Evolutionary conservation across 2,329 filamentous ascomycete species (phyloP).

Genomic region (Fusarium redolens): DNA sequence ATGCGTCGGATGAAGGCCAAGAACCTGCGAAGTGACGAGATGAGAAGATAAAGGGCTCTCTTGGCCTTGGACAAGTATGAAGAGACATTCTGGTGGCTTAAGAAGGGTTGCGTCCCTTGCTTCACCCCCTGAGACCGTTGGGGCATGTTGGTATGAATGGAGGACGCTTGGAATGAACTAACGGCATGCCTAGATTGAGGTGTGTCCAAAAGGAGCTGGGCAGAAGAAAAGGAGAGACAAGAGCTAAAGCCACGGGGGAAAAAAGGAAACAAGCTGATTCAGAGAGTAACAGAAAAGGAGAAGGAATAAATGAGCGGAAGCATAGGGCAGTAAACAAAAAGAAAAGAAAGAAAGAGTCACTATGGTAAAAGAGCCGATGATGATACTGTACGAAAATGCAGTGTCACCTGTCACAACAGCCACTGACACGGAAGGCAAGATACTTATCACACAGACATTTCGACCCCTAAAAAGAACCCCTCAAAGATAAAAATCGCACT

Average conservation of each 20-base stretch:
- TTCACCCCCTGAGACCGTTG: slow-evolving; percentile 2
- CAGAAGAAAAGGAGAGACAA: not conserved
- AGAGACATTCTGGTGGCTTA: slow-evolving; percentile 6
- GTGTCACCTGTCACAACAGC: not conserved
- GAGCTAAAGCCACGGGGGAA: not conserved
- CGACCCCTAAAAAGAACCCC: not conserved
- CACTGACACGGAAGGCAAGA: not conserved
- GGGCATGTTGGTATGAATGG: slow-evolving; percentile 6
- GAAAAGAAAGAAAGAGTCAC: not conserved
- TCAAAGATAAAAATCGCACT: not conserved
- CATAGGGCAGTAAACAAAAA: not conserved
- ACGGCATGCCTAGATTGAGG: not conserved
- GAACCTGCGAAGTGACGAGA: not conserved
- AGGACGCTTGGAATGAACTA: not conserved
- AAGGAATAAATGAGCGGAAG: not conserved
- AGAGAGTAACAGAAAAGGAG: not conserved
- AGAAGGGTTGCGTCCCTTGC: not conserved
- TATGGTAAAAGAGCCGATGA: not conserved
- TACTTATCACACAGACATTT: not conserved
- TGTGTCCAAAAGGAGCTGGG: not conserved
- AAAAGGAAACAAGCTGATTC: not conserved
- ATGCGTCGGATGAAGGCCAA: not conserved
- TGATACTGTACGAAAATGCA: not conserved
- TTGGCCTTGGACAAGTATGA: not conserved
- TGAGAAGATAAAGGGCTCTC: not conserved